A percentile compares a stretch with the other conserved stretches of the same genome.
These are phyloP conservation scores for Nicotiana benthamiana DNA, from an alignment of 257 asterid species.

Conservation along the genomic window DNA sequence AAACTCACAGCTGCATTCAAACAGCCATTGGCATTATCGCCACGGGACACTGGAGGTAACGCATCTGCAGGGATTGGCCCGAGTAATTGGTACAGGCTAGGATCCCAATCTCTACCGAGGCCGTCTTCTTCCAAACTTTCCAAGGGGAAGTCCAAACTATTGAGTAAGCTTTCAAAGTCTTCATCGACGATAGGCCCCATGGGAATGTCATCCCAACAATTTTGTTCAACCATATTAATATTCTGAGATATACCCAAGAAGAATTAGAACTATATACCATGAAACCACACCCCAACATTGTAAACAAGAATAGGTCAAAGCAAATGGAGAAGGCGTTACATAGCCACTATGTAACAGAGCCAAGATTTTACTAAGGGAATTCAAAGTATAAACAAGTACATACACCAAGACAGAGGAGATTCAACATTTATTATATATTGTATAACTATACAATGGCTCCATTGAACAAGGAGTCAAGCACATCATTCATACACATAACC, in stretches of 20 bases:
- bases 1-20: conserved; percentile 37
- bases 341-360: too few species aligned
- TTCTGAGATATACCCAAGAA: conserved; percentile 19
- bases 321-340: too few species aligned
- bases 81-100: conserved; percentile 29
- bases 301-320: too few species aligned
- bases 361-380: too few species aligned
- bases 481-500: neutral
- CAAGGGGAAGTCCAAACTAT: conserved; percentile 54
- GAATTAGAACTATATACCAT: neutral
- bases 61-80: conserved; percentile 63
- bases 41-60: conserved; percentile 21
- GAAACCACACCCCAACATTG: neutral
- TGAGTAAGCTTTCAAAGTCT: conserved; percentile 33
- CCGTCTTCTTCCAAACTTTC: conserved; percentile 50
- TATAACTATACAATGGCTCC: too few species aligned
- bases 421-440: too few species aligned
- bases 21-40: neutral
- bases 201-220: conserved; percentile 31
- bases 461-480: neutral
- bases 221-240: conserved; percentile 42
- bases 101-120: conserved; percentile 49
- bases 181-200: conserved; percentile 28
- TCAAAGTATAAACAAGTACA: too few species aligned
- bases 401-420: too few species aligned